These are phyloP conservation scores for Nemania diffusa DNA, from an alignment of 2,329 filamentous ascomycete genomes.

Conservation along the genomic window DNA sequence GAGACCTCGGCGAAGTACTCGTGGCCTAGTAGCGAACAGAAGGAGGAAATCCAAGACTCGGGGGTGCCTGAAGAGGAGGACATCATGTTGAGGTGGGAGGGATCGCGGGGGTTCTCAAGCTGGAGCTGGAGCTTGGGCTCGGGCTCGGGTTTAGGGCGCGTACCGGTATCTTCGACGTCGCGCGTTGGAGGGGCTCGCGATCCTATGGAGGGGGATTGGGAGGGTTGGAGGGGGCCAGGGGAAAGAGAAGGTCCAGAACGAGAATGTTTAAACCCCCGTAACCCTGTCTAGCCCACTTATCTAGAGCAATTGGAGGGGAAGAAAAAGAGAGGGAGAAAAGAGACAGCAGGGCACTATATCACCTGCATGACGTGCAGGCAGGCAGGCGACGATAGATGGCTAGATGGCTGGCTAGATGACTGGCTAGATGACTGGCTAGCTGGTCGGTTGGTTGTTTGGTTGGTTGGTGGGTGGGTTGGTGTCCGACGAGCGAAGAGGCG, in stretches of 20 bases:
- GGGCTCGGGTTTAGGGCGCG: conserved; percentile 14
- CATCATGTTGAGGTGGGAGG: conserved; percentile 54
- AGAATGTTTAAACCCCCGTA: conserved; percentile 23
- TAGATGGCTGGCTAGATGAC: no score
- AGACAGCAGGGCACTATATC: conserved; percentile 38
- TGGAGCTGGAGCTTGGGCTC: neutral
- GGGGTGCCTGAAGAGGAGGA: conserved; percentile 69
- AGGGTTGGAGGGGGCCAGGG: conserved; percentile 8
- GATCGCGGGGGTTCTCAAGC: neutral
- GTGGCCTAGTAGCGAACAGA: conserved; percentile 93
- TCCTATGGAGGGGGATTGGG: conserved; percentile 3
- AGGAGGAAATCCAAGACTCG: conserved; percentile 98
- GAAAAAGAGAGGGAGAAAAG: conserved; percentile 14
- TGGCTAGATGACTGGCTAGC: no score
- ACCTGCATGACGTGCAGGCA: conserved; percentile 45
- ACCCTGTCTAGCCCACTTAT: conserved; percentile 31
- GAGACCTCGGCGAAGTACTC: conserved; percentile 99
- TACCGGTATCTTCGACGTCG: conserved; percentile 6
- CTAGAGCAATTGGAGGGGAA: conserved; percentile 35
- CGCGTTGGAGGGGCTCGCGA: conserved; percentile 30
- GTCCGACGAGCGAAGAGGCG: conserved; percentile 2
- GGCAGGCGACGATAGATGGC: conserved; percentile 7
- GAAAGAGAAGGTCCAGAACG: conserved; percentile 18
- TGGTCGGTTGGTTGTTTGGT: no score
- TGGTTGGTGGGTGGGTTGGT: neutral